A percentile compares a stretch with the other conserved stretches of the same genome.
Conservation (phyloP, 257 asterid genomes). For the Haberlea rhodopensis region DNA sequence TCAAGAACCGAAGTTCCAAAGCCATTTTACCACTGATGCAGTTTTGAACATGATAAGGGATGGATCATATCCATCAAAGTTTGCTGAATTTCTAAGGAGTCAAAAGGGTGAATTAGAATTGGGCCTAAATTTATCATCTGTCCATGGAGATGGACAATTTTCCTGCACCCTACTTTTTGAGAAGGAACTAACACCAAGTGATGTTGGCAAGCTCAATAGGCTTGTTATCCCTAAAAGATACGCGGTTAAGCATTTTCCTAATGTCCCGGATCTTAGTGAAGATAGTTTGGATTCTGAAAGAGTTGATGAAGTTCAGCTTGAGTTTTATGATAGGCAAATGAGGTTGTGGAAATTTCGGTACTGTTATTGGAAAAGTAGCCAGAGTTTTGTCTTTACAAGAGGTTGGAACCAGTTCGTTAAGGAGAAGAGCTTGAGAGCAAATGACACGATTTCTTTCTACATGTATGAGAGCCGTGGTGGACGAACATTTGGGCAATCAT, state of each 20-base stretch:
- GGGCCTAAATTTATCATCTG: constrained; percentile 26
- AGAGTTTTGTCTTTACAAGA: constrained; percentile 68
- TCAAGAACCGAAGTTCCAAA: constrained; percentile 60
- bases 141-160: constrained; percentile 26
- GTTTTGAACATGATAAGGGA: constrained; percentile 70
- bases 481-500: constrained; percentile 27
- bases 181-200: constrained; percentile 72
- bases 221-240: constrained; percentile 67
- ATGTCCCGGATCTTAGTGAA: constrained; percentile 25
- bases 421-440: constrained; percentile 48
- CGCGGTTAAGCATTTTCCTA: constrained; percentile 54
- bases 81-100: constrained; percentile 43
- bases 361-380: constrained; percentile 90
- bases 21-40: constrained; percentile 41
- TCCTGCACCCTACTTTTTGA: constrained; percentile 49
- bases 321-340: constrained; percentile 53
- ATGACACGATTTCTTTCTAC: constrained; percentile 55
- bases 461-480: constrained; percentile 35
- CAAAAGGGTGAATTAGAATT: constrained; percentile 29
- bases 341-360: constrained; percentile 64
- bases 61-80: constrained; percentile 58
- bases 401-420: constrained; percentile 80
- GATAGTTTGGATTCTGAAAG: constrained; percentile 13
- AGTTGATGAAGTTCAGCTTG: constrained; percentile 46
- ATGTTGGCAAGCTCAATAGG: constrained; percentile 58